Conservation (phyloP, 192 early-diverging fungal species). For the Borealophlyctis nickersoniae region DNA sequence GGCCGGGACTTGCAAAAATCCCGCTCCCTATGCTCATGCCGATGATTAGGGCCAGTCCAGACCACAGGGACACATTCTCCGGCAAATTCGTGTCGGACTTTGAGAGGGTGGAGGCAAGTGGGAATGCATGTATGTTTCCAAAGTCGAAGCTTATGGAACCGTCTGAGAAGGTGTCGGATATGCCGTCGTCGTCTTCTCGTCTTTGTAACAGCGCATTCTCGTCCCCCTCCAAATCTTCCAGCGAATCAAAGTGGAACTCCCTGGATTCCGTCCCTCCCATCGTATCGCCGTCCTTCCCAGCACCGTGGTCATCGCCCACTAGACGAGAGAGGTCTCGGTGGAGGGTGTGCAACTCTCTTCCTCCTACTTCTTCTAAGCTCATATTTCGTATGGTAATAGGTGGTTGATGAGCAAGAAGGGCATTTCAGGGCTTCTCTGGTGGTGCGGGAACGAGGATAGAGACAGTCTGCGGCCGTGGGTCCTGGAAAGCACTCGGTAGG, state of each 20-base stretch:
- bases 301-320: not conserved
- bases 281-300: not conserved
- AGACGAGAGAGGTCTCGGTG: not conserved
- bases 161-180: not conserved
- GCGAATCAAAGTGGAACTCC: not conserved
- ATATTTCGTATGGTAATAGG: too few species aligned
- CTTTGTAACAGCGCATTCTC: not conserved
- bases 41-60: conserved; percentile 38
- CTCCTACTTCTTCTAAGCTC: not conserved
- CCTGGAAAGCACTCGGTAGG: too few species aligned
- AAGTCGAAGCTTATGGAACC: conserved; percentile 19
- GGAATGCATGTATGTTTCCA: conserved; percentile 21
- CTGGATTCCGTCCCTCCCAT: not conserved
- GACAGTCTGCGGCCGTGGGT: too few species aligned
- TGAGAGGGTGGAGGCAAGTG: conserved; percentile 29
- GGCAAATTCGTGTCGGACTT: conserved; percentile 26
- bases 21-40: conserved; percentile 54
- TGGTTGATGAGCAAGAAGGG: too few species aligned
- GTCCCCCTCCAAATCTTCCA: not conserved
- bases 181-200: not conserved
- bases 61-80: conserved; percentile 27
- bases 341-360: not conserved
- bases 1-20: conserved; percentile 65
- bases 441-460: too few species aligned
- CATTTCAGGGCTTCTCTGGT: too few species aligned